Evolutionary conservation across 306 rosid genomes (phyloP).

Genomic region (Vigna hirtella): DNA sequence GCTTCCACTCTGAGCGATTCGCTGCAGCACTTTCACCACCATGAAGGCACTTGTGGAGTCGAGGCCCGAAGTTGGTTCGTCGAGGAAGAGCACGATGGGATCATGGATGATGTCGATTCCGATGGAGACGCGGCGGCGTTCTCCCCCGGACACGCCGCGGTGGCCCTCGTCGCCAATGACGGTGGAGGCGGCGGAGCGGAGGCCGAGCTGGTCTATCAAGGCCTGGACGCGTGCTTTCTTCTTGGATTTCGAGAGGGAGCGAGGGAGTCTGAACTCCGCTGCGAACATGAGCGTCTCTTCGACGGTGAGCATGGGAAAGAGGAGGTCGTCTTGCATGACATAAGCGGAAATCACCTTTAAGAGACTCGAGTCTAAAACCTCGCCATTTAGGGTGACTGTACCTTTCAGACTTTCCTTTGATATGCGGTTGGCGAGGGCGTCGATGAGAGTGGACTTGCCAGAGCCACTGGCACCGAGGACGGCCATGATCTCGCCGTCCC

Average conservation of each 20-base stretch:
- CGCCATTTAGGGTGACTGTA: conserved; percentile 61
- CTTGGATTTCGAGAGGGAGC: conserved; percentile 74
- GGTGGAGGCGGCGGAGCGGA: conserved; percentile 67
- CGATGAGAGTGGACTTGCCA: conserved; percentile 88
- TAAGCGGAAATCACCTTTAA: conserved; percentile 84
- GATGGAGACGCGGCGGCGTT: conserved; percentile 88
- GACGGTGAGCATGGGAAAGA: conserved; percentile 94
- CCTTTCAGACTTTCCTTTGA: conserved; percentile 83
- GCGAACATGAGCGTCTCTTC: conserved; percentile 95
- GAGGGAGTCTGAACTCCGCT: conserved; percentile 87
- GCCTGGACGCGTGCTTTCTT: conserved; percentile 82
- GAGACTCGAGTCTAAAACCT: conserved; percentile 63
- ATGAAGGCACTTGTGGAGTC: conserved; percentile 94
- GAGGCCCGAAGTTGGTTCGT: conserved; percentile 91
- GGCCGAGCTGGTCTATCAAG: conserved; percentile 80
- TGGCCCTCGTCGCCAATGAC: conserved; percentile 93
- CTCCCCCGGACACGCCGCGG: conserved; percentile 90
- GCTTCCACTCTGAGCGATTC: conserved; percentile 90
- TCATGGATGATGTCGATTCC: conserved; percentile 92
- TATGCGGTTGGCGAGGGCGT: conserved; percentile 83
- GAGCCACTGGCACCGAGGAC: conserved; percentile 96
- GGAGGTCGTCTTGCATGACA: conserved; percentile 97
- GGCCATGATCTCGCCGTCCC: conserved; percentile 93
- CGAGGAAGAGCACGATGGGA: conserved; percentile 82
- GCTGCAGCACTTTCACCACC: conserved; percentile 88